Percentiles rank a stretch among this genome's conserved stretches.
These are phyloP conservation scores for Phytophthora sp. DNA, from an alignment of 352 stramenopile genomes.

Conservation along the genomic window DNA sequence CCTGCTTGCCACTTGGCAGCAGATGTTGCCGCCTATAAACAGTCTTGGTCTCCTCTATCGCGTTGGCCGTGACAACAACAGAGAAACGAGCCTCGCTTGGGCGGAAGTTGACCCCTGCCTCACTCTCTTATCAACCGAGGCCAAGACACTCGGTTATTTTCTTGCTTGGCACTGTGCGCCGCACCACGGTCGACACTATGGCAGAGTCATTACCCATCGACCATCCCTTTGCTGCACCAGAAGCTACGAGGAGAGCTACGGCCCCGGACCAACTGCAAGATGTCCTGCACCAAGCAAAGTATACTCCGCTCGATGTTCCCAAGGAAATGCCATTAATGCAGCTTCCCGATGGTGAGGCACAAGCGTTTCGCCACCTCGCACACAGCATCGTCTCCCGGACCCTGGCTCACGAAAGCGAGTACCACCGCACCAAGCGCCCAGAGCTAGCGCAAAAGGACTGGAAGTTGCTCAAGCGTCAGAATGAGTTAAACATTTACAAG, in stretches of 20 bases:
- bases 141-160: slow-evolving; percentile 6
- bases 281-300: slow-evolving; percentile 17
- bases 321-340: slow-evolving; percentile 18
- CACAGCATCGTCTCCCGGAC: slow-evolving; percentile 51
- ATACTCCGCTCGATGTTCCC: slow-evolving; percentile 1
- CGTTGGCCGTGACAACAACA: neutral
- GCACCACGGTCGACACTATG: neutral
- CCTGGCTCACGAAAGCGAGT: slow-evolving; percentile 52
- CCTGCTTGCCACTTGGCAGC: slow-evolving; percentile 8
- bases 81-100: slow-evolving; percentile 2
- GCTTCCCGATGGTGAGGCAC: slow-evolving; percentile 35
- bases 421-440: slow-evolving; percentile 22
- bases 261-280: slow-evolving; percentile 26
- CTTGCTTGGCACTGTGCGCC: neutral
- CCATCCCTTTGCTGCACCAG: neutral
- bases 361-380: slow-evolving; percentile 36
- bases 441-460: slow-evolving; percentile 27
- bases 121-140: slow-evolving; percentile 12
- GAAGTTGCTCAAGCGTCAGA: slow-evolving; percentile 45
- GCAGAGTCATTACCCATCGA: neutral
- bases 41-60: slow-evolving; percentile 1
- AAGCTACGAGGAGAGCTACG: slow-evolving; percentile 18
- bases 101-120: neutral
- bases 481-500: slow-evolving; percentile 49
- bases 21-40: slow-evolving; percentile 20